Conservation (phyloP, 1,284 basidiomycete genomes). For the Puccinia polysora region DNA sequence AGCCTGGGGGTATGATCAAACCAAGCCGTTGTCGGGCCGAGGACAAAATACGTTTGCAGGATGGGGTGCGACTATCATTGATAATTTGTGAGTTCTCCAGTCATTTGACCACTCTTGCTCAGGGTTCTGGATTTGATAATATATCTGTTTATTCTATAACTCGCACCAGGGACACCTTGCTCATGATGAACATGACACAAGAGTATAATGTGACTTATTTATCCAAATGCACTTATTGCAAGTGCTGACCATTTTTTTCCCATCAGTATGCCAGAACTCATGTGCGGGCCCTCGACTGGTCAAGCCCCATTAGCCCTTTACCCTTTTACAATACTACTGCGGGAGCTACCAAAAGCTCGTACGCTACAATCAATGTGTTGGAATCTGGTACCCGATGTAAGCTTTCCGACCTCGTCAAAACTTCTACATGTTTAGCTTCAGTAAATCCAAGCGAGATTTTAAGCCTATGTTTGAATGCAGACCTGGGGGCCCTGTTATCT, state of each 20-base stretch:
- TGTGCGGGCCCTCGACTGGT: conserved; percentile 39
- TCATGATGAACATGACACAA: conserved; percentile 43
- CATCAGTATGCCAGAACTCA: conserved; percentile 39
- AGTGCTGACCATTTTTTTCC: background rate
- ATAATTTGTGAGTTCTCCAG: conserved; percentile 25
- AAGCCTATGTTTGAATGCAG: conserved; percentile 8
- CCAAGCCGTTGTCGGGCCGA: conserved; percentile 11
- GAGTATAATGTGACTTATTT: conserved; percentile 44
- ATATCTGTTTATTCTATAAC: background rate
- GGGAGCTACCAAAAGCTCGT: conserved; percentile 11
- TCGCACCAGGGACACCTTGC: conserved; percentile 34
- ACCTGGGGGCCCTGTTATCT: conserved; percentile 35
- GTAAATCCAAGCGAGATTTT: background rate
- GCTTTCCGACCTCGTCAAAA: background rate
- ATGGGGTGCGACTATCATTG: conserved; percentile 38
- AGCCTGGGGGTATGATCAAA: conserved; percentile 42
- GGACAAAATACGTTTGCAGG: conserved; percentile 33
- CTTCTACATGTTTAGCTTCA: background rate
- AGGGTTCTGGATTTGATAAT: background rate
- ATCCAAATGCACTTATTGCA: too few relatives aligned
- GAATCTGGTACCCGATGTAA: conserved; percentile 35
- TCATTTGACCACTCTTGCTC: background rate
- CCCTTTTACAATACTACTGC: background rate
- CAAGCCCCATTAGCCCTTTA: conserved; percentile 10
- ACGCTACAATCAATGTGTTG: conserved; percentile 26